Evolutionary conservation across 768 basidiomycete species (phyloP), one percentile per base, ranked within the genome.

Genomic region (Hysterangium stoloniferum): DNA sequence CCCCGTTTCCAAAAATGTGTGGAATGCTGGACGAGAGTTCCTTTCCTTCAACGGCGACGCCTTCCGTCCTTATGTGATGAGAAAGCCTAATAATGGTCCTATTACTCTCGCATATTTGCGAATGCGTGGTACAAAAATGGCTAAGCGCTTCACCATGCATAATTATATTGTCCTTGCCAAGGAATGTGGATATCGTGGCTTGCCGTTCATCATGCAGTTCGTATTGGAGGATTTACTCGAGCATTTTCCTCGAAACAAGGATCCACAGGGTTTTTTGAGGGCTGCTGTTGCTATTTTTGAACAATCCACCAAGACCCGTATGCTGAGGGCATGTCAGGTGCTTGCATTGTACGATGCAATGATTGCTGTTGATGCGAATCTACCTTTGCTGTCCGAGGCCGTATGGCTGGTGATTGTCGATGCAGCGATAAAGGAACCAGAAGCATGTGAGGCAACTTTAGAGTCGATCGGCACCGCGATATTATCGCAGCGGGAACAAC

Each of bases 211-310:
- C n/a, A 51, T 51, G 37, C 22, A 34, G 27, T 17, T 31, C 27
- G 38, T 51, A 3, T 37, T 40, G 17, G 37, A 40, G 22, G 49
- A 51, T 27, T 22, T 51, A 6, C 49, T 51, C 38, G 6, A 12
- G 13, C 41, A 51, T 51, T 51, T 42, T 33, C 49, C 49, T 20
- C 49, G 49, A 7, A 29, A 51, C 4, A 20, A 31, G 13, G 37
- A 51, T 29, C 49, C 49, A 28, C 29, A 5, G 2, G 49, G 37
- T 12, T 51, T 51, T 24, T 38, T 29, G 3, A 32, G 24, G 38
- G 37, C 49, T 31, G 29, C 33, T 32, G 31, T 34, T 11, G 22
- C 49, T 12, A 42, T 51, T 42, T 19, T 51, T 15, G 19, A 22
- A 15, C 37, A 25, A 1, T 37, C 38, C 4, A 42, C 40, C 22